Conservation (phyloP, 345 rosid genomes). For the Triadica sebifera region DNA sequence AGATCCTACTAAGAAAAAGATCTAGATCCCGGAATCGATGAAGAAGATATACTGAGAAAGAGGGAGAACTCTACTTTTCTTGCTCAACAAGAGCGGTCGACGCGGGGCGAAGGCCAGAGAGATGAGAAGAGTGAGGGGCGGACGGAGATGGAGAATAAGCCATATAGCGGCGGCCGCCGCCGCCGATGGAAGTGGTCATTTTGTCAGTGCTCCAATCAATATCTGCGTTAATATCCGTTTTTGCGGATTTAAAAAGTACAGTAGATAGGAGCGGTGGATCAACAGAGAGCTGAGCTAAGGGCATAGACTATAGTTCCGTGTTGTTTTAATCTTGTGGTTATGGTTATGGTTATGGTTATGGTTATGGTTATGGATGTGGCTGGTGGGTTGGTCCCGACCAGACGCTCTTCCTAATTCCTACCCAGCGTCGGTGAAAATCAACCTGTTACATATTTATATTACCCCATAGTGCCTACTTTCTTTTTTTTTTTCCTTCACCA, state of each 20-base stretch:
- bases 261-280: not conserved
- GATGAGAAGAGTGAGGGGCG: slow-evolving; percentile 82
- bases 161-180: slow-evolving; percentile 70
- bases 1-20: not conserved
- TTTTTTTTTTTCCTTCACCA: too few species aligned
- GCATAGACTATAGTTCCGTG: not conserved
- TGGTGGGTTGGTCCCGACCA: slow-evolving; percentile 18
- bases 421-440: slow-evolving; percentile 20
- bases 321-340: not conserved
- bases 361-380: slow-evolving; percentile 13
- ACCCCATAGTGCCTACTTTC: too few species aligned
- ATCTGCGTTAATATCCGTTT: slow-evolving; percentile 24
- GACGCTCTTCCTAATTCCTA: slow-evolving; percentile 4
- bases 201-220: slow-evolving; percentile 26
- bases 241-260: not conserved
- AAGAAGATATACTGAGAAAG: not conserved
- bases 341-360: too few species aligned
- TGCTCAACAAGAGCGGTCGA: slow-evolving; percentile 67
- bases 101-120: slow-evolving; percentile 63
- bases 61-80: slow-evolving; percentile 53
- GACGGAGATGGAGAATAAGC: slow-evolving; percentile 82
- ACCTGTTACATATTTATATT: not conserved
- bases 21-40: slow-evolving; percentile 11
- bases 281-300: not conserved
- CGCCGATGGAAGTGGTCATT: slow-evolving; percentile 21